These are phyloP conservation scores for Perilla frutescens DNA, from an alignment of 257 asterid genomes.

Conservation along the genomic window DNA sequence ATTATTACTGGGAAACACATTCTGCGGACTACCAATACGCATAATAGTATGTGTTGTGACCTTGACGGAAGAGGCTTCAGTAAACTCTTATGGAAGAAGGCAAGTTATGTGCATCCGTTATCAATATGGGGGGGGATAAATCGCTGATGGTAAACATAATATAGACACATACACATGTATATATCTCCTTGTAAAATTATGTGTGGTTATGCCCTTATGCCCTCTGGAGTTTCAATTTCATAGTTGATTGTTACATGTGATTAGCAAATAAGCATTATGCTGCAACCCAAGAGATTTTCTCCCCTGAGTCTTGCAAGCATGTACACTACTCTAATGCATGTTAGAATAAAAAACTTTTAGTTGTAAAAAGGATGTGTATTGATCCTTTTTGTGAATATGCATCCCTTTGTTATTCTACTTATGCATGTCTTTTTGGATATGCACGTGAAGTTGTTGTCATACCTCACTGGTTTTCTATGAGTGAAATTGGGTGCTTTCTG, in stretches of 20 bases:
- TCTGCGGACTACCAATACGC: neutral
- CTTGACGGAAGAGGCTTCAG: neutral
- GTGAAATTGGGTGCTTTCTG: conserved; percentile 4
- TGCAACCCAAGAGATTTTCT: neutral
- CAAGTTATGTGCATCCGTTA: no score
- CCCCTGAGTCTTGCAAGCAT: neutral
- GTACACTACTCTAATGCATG: neutral
- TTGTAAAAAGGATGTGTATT: neutral
- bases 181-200: no score
- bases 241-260: no score
- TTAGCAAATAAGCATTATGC: no score
- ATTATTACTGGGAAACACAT: no score
- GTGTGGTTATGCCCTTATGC: no score
- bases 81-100: no score
- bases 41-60: neutral
- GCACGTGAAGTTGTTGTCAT: conserved; percentile 12
- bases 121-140: no score
- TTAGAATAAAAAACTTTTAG: neutral
- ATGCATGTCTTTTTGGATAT: conserved; percentile 7
- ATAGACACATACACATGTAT: no score
- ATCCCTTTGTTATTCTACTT: neutral
- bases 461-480: neutral
- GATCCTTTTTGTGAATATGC: neutral
- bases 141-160: no score
- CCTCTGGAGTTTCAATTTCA: no score